These are phyloP conservation scores for Colletotrichum sp. DNA, from an alignment of 2,329 filamentous ascomycete species.

Conservation along the genomic window DNA sequence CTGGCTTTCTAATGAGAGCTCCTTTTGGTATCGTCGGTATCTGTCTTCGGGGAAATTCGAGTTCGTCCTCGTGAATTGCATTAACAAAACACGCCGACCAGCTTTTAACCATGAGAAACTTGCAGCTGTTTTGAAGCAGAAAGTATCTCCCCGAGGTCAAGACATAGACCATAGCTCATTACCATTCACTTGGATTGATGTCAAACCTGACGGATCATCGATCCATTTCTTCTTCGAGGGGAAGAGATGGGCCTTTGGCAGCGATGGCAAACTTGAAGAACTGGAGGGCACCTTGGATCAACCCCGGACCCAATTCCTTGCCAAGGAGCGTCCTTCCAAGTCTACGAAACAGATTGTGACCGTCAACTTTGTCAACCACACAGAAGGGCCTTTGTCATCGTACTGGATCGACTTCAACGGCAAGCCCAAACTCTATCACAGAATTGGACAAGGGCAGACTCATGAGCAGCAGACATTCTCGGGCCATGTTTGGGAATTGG, in stretches of 20 bases:
- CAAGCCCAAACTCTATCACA: conserved; percentile 17
- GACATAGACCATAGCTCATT: conserved; percentile 13
- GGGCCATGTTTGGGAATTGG: conserved; percentile 18
- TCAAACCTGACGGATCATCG: conserved; percentile 5
- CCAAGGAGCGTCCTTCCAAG: conserved; percentile 25
- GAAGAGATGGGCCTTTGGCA: neutral
- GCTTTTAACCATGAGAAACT: conserved; percentile 29
- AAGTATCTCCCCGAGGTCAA: neutral
- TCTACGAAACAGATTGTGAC: conserved; percentile 4
- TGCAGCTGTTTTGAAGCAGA: conserved; percentile 16
- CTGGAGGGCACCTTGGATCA: conserved; percentile 12
- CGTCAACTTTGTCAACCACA: conserved; percentile 29
- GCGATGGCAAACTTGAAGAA: neutral
- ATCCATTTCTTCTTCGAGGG: conserved; percentile 23
- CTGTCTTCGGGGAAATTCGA: conserved; percentile 8
- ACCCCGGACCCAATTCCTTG: neutral
- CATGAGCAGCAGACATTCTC: conserved; percentile 2
- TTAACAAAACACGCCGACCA: neutral
- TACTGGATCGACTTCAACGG: conserved; percentile 29
- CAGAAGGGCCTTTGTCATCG: conserved; percentile 18
- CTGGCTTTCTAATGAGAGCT: conserved; percentile 24
- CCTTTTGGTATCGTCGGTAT: conserved; percentile 30
- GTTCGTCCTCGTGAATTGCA: conserved; percentile 26
- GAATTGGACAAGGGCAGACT: neutral
- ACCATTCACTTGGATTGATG: conserved; percentile 28